phyloP scores from a whole-genome alignment of 345 rosid genomes.

The Chamaenerion angustifolium region DNA sequence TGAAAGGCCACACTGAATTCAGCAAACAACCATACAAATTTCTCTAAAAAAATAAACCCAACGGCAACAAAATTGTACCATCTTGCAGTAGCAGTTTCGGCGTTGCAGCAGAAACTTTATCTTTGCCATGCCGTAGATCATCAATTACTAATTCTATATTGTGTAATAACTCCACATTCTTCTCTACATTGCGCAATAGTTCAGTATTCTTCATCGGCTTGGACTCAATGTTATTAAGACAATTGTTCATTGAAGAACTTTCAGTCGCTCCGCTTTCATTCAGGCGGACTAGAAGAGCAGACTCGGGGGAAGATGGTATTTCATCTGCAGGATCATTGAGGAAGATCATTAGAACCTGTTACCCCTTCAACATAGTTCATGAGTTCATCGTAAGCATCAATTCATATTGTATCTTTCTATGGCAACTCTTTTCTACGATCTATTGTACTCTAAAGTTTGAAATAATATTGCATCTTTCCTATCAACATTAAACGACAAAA shows the following conservation, averaged over 20 bases:
- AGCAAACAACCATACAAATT: constrained; percentile 10
- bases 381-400: not conserved
- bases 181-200: constrained; percentile 11
- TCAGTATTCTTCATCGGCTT: constrained; percentile 20
- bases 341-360: constrained; percentile 12
- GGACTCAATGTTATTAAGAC: constrained; percentile 28
- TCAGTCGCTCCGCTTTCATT: constrained; percentile 79
- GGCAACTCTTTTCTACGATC: not conserved
- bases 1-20: not conserved
- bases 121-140: constrained; percentile 52
- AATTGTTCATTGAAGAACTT: constrained; percentile 38
- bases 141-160: constrained; percentile 32
- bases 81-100: constrained; percentile 29
- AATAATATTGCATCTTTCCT: no score
- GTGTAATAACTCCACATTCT: constrained; percentile 15
- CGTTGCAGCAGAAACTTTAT: constrained; percentile 37
- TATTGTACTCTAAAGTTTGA: no score
- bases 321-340: constrained; percentile 28
- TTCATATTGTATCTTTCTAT: not conserved
- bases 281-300: constrained; percentile 59
- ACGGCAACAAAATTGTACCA: constrained; percentile 19
- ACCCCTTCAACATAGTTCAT: not conserved
- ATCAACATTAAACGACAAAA: no score
- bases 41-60: constrained; percentile 2
- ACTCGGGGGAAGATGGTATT: constrained; percentile 26